A percentile compares a stretch with the other conserved stretches of the same genome.
phyloP scores from a whole-genome alignment of 2,329 filamentous ascomycete species.

The Penicillium sp. region DNA sequence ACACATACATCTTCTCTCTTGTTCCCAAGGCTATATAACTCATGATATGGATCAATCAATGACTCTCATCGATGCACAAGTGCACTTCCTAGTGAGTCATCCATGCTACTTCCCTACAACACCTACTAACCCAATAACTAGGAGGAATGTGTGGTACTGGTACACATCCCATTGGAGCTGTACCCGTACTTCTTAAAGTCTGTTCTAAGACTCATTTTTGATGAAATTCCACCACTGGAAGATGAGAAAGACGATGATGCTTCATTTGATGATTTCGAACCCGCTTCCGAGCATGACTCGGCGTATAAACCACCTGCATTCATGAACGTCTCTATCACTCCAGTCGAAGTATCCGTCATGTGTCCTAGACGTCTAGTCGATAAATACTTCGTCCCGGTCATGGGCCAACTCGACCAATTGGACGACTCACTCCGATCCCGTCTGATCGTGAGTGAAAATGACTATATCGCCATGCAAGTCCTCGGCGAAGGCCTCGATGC shows the following conservation, averaged over 20 bases:
- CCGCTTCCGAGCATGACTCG: slow-evolving; percentile 20
- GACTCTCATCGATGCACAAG: slow-evolving; percentile 26
- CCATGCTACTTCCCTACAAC: not conserved
- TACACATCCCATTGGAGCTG: slow-evolving; percentile 81
- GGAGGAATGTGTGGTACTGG: slow-evolving; percentile 83
- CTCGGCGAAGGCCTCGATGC: slow-evolving; percentile 88
- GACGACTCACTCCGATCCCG: slow-evolving; percentile 43
- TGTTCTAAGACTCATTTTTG: slow-evolving; percentile 80
- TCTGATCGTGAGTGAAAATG: slow-evolving; percentile 75
- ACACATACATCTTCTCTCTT: not conserved
- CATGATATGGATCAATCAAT: slow-evolving; percentile 26
- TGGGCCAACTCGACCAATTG: slow-evolving; percentile 59
- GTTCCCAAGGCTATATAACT: not conserved
- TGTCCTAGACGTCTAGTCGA: slow-evolving; percentile 75
- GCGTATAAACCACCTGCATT: slow-evolving; percentile 67
- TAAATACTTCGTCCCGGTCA: slow-evolving; percentile 71
- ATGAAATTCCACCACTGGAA: slow-evolving; percentile 47
- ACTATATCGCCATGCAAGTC: slow-evolving; percentile 86
- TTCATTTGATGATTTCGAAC: slow-evolving; percentile 42
- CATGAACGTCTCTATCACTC: slow-evolving; percentile 89
- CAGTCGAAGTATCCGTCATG: slow-evolving; percentile 87
- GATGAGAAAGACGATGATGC: slow-evolving; percentile 42
- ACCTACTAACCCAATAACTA: slow-evolving; percentile 40
- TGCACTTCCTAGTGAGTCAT: slow-evolving; percentile 25
- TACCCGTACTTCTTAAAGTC: slow-evolving; percentile 79